Base-by-base conservation (phyloP, 2,329 filamentous ascomycete genomes). In the Hansfordia pulvinata region DNA sequence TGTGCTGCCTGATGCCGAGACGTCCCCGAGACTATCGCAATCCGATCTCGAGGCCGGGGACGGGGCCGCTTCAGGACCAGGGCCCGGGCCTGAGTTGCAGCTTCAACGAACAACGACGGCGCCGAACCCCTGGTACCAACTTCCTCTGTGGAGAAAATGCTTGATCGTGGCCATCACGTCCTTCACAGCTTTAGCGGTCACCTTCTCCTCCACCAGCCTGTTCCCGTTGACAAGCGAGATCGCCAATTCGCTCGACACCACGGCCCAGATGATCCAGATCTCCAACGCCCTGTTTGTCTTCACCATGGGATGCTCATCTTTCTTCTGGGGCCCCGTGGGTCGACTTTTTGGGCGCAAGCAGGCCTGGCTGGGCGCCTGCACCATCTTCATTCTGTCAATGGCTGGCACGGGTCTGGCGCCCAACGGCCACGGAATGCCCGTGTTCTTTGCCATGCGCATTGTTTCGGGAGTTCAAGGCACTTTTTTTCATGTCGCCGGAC, bases 401-500 rank as follows among this genome's bases (percentile, higher is more conserved):
- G 23, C 23, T 8, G 23, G 23, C 3, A 24, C 23, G 4, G 23
- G 14, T 7, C 14, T 24, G 14, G 13, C 23, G 6, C 23, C 23
- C 6, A 16, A 24, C 20, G 20, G 23, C 4, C 10, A 10, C 4
- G 23, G 23, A 9, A 9, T 24, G 23, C 9, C 13, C 4, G 23
- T 24, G 7, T 24, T 24, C 23, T 17, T 16, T 8, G 23, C 23
- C 4, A 24, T 24, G 23, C 16, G 23, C 14, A 6, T 24, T 4
- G 17, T 24, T 14, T 17, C 14, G 6, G 23, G 23, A n/a, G 8
- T 24, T 16, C 14, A 24, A 16, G 23, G 23, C 14, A 24, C 23
- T 14, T 24, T 24, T 16, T 24, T 24, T 10, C 23, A 24, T 17
- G 11, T 24, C 23, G 13, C 23, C 4, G 23, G 23, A 7, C 23